Base-by-base conservation (phyloP, 441 rosid genomes). In the Pelargonium cotyledonis region DNA sequence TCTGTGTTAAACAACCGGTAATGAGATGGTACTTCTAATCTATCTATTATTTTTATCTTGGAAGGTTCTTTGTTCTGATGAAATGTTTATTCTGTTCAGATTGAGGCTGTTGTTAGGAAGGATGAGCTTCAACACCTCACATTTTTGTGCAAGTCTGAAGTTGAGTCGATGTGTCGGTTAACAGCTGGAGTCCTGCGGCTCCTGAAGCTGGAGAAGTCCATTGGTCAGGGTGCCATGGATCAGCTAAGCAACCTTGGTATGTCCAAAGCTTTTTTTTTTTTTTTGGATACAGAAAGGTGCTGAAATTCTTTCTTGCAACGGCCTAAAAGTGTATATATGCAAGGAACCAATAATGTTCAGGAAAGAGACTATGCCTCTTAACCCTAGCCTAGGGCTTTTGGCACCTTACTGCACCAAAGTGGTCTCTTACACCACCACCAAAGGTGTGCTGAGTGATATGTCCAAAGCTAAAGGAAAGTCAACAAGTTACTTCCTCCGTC, bases 241-340 rank as follows among this genome's bases (percentile, higher is more conserved):
- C 95, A 95, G 77, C 95, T 95, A 62, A 86, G 89, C 92, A 95
- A 88, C 82, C 90, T 95, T 23, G 99, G 99, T 95, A 88, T 68
- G 79, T 63, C 71, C 68, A n/a, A 65, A 4, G 38, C 14, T 60
- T n/a, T n/a, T n/a, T n/a, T n/a, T n/a, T n/a, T n/a, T n/a, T n/a
- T n/a, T n/a, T n/a, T n/a, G n/a, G n/a, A n/a, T n/a, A n/a, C n/a
- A n/a, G n/a, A n/a, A n/a, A n/a, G n/a, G n/a, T n/a, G n/a, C n/a
- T n/a, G n/a, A n/a, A n/a, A n/a, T n/a, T n/a, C n/a, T n/a, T n/a
- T n/a, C n/a, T n/a, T n/a, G n/a, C n/a, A n/a, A n/a, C n/a, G n/a
- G n/a, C n/a, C n/a, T n/a, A n/a, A n/a, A n/a, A n/a, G n/a, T n/a
- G n/a, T n/a, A n/a, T n/a, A n/a, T n/a, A n/a, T n/a, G n/a, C n/a